These are phyloP conservation scores for Trifolium subterraneum DNA, from an alignment of 306 rosid species.

Conservation along the genomic window DNA sequence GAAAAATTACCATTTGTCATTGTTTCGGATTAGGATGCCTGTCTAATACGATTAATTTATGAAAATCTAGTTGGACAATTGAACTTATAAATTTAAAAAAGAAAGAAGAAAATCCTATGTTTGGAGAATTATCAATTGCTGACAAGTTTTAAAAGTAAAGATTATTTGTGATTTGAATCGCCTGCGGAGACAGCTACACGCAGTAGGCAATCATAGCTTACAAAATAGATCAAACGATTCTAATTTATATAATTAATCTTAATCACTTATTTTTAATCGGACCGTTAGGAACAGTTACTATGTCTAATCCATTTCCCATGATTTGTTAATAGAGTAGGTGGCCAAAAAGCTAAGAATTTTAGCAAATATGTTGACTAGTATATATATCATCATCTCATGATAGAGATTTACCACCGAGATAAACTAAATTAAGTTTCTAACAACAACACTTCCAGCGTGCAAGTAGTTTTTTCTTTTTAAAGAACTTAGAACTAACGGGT, in stretches of 20 bases:
- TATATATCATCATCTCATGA: not conserved
- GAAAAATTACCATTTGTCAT: slow-evolving; percentile 1
- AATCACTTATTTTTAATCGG: too few species aligned
- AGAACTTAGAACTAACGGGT: too few species aligned
- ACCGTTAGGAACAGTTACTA: too few species aligned
- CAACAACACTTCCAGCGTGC: too few species aligned
- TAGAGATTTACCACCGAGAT: not conserved
- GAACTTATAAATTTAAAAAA: not conserved
- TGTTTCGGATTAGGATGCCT: not conserved
- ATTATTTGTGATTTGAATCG: too few species aligned
- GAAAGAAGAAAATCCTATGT: not conserved
- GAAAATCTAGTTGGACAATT: not conserved
- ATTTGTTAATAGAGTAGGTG: not conserved
- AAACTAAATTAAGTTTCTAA: not conserved
- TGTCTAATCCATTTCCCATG: too few species aligned
- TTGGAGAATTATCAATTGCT: not conserved
- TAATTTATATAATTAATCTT: too few species aligned
- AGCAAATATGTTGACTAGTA: too few species aligned
- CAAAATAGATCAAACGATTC: too few species aligned
- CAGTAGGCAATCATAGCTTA: too few species aligned
- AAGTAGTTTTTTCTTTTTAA: too few species aligned
- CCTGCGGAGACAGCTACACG: too few species aligned
- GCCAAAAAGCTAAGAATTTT: not conserved
- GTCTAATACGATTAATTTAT: not conserved
- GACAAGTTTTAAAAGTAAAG: not conserved